Conservation (phyloP, 2,329 filamentous ascomycete genomes). For the Teratosphaeria destructans region DNA sequence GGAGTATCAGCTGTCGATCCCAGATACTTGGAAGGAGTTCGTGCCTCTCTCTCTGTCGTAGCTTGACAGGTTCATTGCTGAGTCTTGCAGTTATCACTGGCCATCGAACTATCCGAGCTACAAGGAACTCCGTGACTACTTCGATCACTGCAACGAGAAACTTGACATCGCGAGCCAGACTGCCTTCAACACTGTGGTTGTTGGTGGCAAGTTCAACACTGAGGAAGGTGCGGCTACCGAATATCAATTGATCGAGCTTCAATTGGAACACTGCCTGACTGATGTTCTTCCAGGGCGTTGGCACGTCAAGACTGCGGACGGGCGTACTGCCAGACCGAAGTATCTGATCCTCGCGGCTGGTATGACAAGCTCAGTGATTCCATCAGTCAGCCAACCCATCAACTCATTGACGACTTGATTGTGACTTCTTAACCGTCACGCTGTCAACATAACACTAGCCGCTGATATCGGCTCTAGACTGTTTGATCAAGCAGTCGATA, state of each 20-base stretch:
- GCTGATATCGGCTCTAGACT: too few species aligned
- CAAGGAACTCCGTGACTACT: slow-evolving; percentile 35
- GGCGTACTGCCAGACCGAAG: slow-evolving; percentile 40
- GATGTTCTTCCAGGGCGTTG: neutral
- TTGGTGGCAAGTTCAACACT: slow-evolving; percentile 43
- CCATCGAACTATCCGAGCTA: slow-evolving; percentile 5
- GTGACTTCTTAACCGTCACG: too few species aligned
- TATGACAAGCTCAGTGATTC: neutral
- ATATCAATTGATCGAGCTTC: neutral
- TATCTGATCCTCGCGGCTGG: slow-evolving; percentile 43
- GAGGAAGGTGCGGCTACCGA: slow-evolving; percentile 1
- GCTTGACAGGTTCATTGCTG: neutral
- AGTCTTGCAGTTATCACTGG: neutral
- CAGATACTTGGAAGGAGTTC: slow-evolving; percentile 2
- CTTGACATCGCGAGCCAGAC: slow-evolving; percentile 47
- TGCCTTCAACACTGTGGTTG: slow-evolving; percentile 47
- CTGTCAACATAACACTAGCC: too few species aligned
- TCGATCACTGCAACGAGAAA: slow-evolving; percentile 51
- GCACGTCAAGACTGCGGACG: slow-evolving; percentile 40
- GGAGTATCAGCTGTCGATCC: slow-evolving; percentile 6
- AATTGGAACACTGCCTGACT: neutral
- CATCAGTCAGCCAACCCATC: too few species aligned
- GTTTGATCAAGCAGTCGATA: too few species aligned
- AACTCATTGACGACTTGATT: too few species aligned
- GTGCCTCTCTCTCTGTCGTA: neutral